Evolutionary conservation across 768 basidiomycete species (phyloP).

Genomic region (Calvatia gigantea): DNA sequence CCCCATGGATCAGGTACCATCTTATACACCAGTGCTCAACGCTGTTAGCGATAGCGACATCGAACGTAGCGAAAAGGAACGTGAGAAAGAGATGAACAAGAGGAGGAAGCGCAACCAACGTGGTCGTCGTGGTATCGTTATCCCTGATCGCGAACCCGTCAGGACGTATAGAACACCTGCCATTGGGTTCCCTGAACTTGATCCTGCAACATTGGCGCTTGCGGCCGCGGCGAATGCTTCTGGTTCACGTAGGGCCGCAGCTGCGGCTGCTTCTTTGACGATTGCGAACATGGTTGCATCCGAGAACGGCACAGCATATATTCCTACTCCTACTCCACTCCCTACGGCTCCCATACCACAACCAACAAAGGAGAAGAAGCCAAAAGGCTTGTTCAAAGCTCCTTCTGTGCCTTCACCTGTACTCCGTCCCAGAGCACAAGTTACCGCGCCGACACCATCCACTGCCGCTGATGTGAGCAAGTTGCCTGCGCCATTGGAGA

Average conservation of each 20-base stretch:
- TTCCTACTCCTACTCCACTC: constrained; percentile 27
- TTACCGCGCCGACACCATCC: constrained; percentile 57
- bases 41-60: constrained; percentile 88
- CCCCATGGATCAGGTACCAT: constrained; percentile 69
- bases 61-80: constrained; percentile 84
- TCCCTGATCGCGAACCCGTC: constrained; percentile 92
- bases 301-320: constrained; percentile 72
- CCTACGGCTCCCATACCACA: constrained; percentile 19
- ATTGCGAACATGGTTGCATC: constrained; percentile 92
- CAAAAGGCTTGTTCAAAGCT: constrained; percentile 71
- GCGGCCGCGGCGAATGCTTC: constrained; percentile 65
- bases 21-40: constrained; percentile 87
- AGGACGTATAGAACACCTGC: constrained; percentile 90
- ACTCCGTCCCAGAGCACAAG: constrained; percentile 56
- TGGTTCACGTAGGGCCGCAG: constrained; percentile 77
- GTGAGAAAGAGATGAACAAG: constrained; percentile 89
- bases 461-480: constrained; percentile 56
- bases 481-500: constrained; percentile 58
- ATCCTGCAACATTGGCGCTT: constrained; percentile 64
- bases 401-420: constrained; percentile 54
- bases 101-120: constrained; percentile 84
- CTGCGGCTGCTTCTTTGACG: constrained; percentile 77
- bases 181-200: constrained; percentile 78
- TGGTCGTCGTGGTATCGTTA: constrained; percentile 69
- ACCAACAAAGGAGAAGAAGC: constrained; percentile 65